Conservation (phyloP, 176 grass and related monocot genomes). For the Luzula sylvatica region DNA sequence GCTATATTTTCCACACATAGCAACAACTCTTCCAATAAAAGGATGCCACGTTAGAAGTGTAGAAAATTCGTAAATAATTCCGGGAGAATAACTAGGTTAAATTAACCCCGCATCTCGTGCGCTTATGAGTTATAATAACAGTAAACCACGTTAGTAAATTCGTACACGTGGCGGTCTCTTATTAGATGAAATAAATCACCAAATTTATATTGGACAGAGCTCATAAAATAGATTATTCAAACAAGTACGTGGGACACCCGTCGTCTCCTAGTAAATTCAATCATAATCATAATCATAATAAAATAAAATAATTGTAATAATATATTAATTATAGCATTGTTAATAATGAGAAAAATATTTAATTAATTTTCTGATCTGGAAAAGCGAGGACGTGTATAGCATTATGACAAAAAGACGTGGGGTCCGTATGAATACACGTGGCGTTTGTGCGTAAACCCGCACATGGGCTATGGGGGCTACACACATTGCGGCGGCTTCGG, state of each 20-base stretch:
- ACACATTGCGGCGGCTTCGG: constrained; percentile 42
- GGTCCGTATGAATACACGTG: constrained; percentile 25
- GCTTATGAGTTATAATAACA: no score
- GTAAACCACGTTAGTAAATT: constrained; percentile 5
- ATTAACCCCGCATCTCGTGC: not conserved
- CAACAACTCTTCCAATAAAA: not conserved
- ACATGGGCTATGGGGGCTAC: constrained; percentile 6
- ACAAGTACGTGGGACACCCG: no score
- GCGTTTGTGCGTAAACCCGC: constrained; percentile 4
- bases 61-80: not conserved
- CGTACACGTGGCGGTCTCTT: not conserved
- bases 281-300: no score
- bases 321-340: no score
- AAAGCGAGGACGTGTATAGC: constrained; percentile 27
- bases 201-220: not conserved
- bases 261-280: no score
- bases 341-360: no score
- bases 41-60: not conserved
- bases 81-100: not conserved
- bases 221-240: no score
- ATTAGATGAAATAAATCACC: constrained; percentile 4
- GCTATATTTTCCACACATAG: not conserved
- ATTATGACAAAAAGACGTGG: constrained; percentile 9
- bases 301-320: no score
- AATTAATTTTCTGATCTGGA: not conserved